Evolutionary conservation across 352 stramenopile species (phyloP), one percentile per base, ranked within the genome.

Genomic region (Phytopythium oedochilum): DNA sequence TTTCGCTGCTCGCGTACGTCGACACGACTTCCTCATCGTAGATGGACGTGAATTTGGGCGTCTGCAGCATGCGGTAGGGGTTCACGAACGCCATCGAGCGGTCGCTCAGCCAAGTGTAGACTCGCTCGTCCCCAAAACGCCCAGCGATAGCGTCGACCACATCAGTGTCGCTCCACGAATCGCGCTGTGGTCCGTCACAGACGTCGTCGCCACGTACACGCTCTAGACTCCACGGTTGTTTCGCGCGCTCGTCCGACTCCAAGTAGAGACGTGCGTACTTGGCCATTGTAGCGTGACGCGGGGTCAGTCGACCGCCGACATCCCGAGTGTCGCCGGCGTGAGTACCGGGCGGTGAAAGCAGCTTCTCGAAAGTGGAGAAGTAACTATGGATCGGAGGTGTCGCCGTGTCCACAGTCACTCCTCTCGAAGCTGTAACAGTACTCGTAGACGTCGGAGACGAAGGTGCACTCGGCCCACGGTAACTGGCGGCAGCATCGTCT

Each of bases 261-360:
- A 89, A 45, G 61, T 90, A 92, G 25, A 92, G 48, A 23, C 88
- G 77, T 17, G 76, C 78, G 46, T 92, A 92, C 56, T 92, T 92
- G n/a, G 78, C 71, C 22, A 90, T 65, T 18, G 83, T 92, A 2
- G 79, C 70, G 38, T 72, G 83, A 1, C 83, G 78, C 17, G 83
- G 83, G 14, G 83, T 89, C 47, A 90, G 52, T 3, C 62, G 57
- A 25, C 39, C 49, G 5, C 28, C 31, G 11, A 4, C 10, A 11
- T 59, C 36, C 15, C 55, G 49, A 17, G 59, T 45, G 9, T 14
- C 53, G 20, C 20, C 15, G 14, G 6, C 18, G 46, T 55, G 44
- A 6, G 23, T 49, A 14, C 20, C 15, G 26, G 52, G 42, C 23
- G 43, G 47, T 51, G 52, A 58, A 28, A 57, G 57, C 0, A 89